A percentile compares a stretch with the other conserved stretches of the same genome.
Conservation (phyloP, 306 rosid species). For the Quillaja saponaria region DNA sequence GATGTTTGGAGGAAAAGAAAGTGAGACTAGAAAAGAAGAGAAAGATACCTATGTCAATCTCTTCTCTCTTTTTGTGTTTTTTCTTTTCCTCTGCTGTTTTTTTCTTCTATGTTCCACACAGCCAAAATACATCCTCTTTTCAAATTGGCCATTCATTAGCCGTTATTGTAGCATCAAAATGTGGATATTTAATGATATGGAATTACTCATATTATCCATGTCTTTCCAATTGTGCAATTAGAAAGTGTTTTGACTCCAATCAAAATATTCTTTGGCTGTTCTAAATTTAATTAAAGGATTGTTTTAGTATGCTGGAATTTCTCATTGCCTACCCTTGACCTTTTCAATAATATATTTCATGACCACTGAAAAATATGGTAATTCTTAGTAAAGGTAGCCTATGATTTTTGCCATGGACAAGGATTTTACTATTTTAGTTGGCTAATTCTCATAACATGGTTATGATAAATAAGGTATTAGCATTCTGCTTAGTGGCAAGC, state of each 20-base stretch:
- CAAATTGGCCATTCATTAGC: slow-evolving; percentile 40
- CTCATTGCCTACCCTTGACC: slow-evolving; percentile 35
- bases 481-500: too few species aligned
- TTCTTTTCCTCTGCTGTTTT: neutral
- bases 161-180: slow-evolving; percentile 47
- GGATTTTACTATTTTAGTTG: too few species aligned
- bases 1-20: slow-evolving; percentile 21
- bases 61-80: neutral
- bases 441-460: too few species aligned
- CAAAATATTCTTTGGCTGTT: slow-evolving; percentile 19
- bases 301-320: neutral
- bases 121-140: slow-evolving; percentile 24
- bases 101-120: slow-evolving; percentile 25
- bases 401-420: too few species aligned
- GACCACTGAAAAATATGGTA: slow-evolving; percentile 16
- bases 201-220: slow-evolving; percentile 17
- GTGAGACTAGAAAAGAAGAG: slow-evolving; percentile 15
- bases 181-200: slow-evolving; percentile 37
- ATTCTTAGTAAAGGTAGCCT: too few species aligned
- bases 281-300: slow-evolving; percentile 23
- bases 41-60: slow-evolving; percentile 36
- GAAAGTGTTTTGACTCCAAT: slow-evolving; percentile 21
- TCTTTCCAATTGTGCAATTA: neutral
- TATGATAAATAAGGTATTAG: too few species aligned
- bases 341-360: slow-evolving; percentile 21